Base-by-base conservation (phyloP, 2,329 filamentous ascomycete species). In the Fusarium sambucinum region DNA sequence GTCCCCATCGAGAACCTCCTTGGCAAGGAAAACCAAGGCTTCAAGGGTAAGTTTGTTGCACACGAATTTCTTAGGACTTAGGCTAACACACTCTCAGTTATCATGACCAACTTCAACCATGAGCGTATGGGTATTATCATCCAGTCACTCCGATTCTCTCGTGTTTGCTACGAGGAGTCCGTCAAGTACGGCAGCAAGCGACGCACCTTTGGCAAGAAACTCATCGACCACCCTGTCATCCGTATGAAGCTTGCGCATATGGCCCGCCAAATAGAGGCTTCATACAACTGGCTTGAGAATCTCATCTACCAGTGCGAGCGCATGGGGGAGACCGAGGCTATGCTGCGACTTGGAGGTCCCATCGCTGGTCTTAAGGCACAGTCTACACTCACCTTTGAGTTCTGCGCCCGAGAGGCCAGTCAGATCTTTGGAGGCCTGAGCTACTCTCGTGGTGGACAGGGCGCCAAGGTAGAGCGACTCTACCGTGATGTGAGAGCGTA, bases 31-130 rank as follows among this genome's bases (percentile, higher is more conserved):
- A 97, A 99, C 86, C 91, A 97, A 80, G 96, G 96, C 38, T 99
- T 99, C 89, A 93, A 94, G 83, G 87, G 87, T 89, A 80, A 61
- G 70, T 51, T 38, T 4, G 17, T 13, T 21, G 85, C 90, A 96
- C 84, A 97, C 86, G 90, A 96, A 79, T 95, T 37, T 97, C 97
- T 89, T 92, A 94, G 82, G 86, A 87, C 89, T 21, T 80, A 59
- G 53, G 30, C 56, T 75, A 55, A 77, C 66, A 25, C 33, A 9
- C 9, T 11, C 37, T 32, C 63, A 87, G 94, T 97, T 77, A 95
- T 99, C 85, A 98, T 98, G 95, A 97, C 93, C 79, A 97, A 97
- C 87, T 97, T 97, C 86, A 98, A 98, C 87, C 96, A 98, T 86
- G 96, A 99, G 84, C 93, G 96, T 68, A 94, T 99, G 74, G 96